A percentile compares a stretch with the other conserved stretches of the same genome.
These are phyloP conservation scores for Pseudocercospora macadamiae DNA, from an alignment of 2,329 filamentous ascomycete species.

Conservation along the genomic window DNA sequence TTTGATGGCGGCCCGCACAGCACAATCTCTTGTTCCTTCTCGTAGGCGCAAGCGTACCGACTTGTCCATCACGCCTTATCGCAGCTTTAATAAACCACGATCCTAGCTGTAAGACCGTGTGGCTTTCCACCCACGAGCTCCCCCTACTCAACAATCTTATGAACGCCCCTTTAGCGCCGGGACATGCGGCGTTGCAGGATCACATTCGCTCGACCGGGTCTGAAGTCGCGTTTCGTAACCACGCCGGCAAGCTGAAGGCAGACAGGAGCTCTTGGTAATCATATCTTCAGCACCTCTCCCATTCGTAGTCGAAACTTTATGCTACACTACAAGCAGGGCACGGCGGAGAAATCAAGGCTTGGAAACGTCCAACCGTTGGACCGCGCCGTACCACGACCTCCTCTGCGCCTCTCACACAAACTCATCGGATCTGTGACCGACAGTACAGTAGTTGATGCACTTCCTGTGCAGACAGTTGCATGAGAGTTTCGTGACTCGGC, in stretches of 20 bases:
- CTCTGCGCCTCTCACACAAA: not conserved
- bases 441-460: not conserved
- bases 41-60: constrained; percentile 17
- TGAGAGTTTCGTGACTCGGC: not conserved
- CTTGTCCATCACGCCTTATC: constrained; percentile 8
- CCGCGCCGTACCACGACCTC: not conserved
- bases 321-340: not conserved
- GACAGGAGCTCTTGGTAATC: constrained; percentile 1
- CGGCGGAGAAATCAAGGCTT: constrained; percentile 4
- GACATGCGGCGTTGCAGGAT: constrained; percentile 12
- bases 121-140: constrained; percentile 9
- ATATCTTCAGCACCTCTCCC: not conserved
- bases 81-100: constrained; percentile 3
- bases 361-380: constrained; percentile 6
- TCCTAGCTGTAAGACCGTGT: constrained; percentile 1
- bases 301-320: not conserved
- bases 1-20: constrained; percentile 9
- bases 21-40: constrained; percentile 12
- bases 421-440: not conserved
- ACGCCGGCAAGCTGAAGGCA: not conserved
- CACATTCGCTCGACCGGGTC: not conserved
- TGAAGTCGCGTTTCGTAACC: not conserved
- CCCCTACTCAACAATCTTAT: not conserved
- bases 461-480: not conserved
- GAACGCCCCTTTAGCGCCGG: constrained; percentile 14